Base-by-base conservation (phyloP, 2,329 filamentous ascomycete species). In the Uncinocarpus reesii region DNA sequence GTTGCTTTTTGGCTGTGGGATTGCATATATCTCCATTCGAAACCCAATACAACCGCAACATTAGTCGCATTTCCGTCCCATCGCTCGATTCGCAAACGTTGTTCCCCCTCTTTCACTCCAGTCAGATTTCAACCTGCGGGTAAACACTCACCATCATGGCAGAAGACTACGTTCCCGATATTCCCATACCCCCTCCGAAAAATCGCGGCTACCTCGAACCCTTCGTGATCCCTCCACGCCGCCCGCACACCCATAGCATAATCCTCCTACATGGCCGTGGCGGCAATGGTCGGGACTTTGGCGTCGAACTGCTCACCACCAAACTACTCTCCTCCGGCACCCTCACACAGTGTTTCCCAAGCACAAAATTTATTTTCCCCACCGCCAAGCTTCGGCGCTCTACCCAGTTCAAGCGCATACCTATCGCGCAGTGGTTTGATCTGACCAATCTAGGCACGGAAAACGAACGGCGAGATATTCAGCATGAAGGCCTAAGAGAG, bases 221-320 rank as follows among this genome's bases (percentile, higher is more conserved):
- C 21, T 42, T 37, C 40, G 47, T 54, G 28, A 53, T 59, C 32
- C 42, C 49, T 2, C 52, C 56, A n/a, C 44, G 43, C n/a, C 26
- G 34, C 16, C 28, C 53, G 23, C 60, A 67, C 32, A 62, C 56
- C 0, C 65, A 69, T 42, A 65, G 66, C 2, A 38, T 69, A 24
- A 65, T 70, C 24, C 56, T 70, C 44, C 63, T 70, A n/a, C 68
- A 71, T 42, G 68, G 68, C 15, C 64, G 64, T 28, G 67, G 67
- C 23, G 63, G 59, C 29, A 60, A 58, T 16, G 62, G 62, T 15
- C 50, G 58, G 3, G 53, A 55, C 11, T 69, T 72, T 35, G 65
- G 65, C 3, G 42, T 50, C 18, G 57, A 60, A 2, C 53, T 72
- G 13, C 56, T 69, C 24, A 51, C 46, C 43, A 42, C 48, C 29